phyloP scores from a whole-genome alignment of 1,139 yeast genomes.

The Hemisphaericaspora lyxosophila region DNA sequence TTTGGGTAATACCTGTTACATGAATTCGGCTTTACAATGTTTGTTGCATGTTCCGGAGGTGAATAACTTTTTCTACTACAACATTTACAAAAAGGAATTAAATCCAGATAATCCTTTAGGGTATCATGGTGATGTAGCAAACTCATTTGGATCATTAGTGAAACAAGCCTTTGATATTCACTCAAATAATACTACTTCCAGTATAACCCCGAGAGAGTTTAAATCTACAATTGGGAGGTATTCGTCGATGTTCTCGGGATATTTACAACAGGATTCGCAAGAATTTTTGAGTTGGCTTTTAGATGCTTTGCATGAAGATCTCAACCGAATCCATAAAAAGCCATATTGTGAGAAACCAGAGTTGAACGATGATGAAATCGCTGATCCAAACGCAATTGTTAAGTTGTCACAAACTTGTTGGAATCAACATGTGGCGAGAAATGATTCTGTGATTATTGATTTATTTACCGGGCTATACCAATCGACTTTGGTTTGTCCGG shows the following conservation, averaged over 20 bases:
- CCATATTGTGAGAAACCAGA: constrained; percentile 93
- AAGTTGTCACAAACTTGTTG: constrained; percentile 75
- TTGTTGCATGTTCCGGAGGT: constrained; percentile 84
- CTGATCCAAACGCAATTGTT: constrained; percentile 53
- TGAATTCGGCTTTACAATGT: constrained; percentile 96
- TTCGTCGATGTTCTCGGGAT: constrained; percentile 82
- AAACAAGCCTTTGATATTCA: constrained; percentile 51
- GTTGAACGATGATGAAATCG: constrained; percentile 57
- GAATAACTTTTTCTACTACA: constrained; percentile 67
- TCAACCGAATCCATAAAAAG: constrained; percentile 76
- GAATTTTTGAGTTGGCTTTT: constrained; percentile 86
- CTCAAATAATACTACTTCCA: constrained; percentile 13
- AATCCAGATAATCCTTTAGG: constrained; percentile 78
- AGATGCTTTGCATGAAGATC: constrained; percentile 92
- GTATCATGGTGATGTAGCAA: constrained; percentile 76
- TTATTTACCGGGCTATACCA: constrained; percentile 88
- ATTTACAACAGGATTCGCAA: constrained; percentile 93
- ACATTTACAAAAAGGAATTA: constrained; percentile 63
- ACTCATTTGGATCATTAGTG: constrained; percentile 66
- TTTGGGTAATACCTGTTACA: constrained; percentile 92
- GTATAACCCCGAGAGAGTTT: constrained; percentile 69
- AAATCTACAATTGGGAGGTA: constrained; percentile 76
- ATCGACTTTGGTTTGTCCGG: constrained; percentile 87
- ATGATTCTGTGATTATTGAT: constrained; percentile 83
- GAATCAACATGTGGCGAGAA: constrained; percentile 75